These are phyloP conservation scores for Diaporthe ampelina DNA, from an alignment of 2,329 filamentous ascomycete species.

Conservation along the genomic window DNA sequence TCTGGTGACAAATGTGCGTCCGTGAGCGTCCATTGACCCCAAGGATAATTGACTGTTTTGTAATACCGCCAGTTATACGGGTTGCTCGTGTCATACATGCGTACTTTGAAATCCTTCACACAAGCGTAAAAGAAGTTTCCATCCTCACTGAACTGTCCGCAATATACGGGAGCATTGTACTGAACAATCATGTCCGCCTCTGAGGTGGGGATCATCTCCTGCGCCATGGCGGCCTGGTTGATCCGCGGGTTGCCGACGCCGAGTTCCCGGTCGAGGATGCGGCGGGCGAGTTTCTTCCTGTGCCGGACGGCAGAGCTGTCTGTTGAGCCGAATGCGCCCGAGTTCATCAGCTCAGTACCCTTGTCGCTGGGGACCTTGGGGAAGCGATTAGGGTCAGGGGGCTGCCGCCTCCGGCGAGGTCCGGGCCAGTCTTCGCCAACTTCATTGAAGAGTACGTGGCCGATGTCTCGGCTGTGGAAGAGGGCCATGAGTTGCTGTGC, in stretches of 20 bases:
- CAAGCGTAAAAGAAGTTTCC: slow-evolving; percentile 97
- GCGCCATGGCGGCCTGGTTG: slow-evolving; percentile 74
- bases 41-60: slow-evolving; percentile 88
- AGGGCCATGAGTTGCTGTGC: slow-evolving; percentile 56
- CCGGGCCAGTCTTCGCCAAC: slow-evolving; percentile 45
- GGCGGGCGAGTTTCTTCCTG: slow-evolving; percentile 72
- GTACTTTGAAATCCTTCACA: slow-evolving; percentile 91
- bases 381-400: slow-evolving; percentile 71
- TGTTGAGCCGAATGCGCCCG: slow-evolving; percentile 83
- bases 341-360: slow-evolving; percentile 84
- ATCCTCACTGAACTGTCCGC: slow-evolving; percentile 95
- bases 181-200: slow-evolving; percentile 89
- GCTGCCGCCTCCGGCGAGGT: slow-evolving; percentile 59
- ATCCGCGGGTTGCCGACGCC: slow-evolving; percentile 75
- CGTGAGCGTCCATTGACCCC: slow-evolving; percentile 95
- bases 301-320: slow-evolving; percentile 66
- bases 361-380: slow-evolving; percentile 87
- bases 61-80: slow-evolving; percentile 97
- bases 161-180: slow-evolving; percentile 89
- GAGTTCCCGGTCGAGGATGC: slow-evolving; percentile 85
- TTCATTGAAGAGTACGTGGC: slow-evolving; percentile 53
- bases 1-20: slow-evolving; percentile 93
- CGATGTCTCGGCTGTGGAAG: slow-evolving; percentile 56
- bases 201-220: slow-evolving; percentile 83
- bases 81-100: slow-evolving; percentile 98